Evolutionary conservation across 352 stramenopile genomes (phyloP).

Genomic region (Saprolegnia diclina): DNA sequence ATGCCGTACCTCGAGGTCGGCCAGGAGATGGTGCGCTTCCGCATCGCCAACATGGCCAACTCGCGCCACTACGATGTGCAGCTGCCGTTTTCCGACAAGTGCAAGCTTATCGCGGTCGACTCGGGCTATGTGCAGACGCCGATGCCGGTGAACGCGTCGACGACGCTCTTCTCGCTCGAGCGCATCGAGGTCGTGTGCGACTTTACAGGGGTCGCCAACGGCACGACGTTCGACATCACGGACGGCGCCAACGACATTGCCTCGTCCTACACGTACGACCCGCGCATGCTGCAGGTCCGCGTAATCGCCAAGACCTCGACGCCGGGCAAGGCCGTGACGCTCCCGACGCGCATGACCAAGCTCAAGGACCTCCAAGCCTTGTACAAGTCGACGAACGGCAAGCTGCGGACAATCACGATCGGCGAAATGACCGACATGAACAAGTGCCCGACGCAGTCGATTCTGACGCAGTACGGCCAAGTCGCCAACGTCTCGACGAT

Average conservation of each 20-base stretch:
- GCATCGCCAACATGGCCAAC: slow-evolving; percentile 56
- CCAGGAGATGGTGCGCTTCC: slow-evolving; percentile 50
- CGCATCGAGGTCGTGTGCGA: slow-evolving; percentile 57
- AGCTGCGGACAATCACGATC: slow-evolving; percentile 46
- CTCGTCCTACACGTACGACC: slow-evolving; percentile 39
- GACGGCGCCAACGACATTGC: slow-evolving; percentile 29
- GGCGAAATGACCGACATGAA: slow-evolving; percentile 47
- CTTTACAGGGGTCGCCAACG: slow-evolving; percentile 40
- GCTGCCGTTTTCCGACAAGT: slow-evolving; percentile 54
- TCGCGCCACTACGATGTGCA: slow-evolving; percentile 64
- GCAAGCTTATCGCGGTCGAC: slow-evolving; percentile 53
- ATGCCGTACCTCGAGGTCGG: slow-evolving; percentile 63
- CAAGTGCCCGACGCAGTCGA: slow-evolving; percentile 37
- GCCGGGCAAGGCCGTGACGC: slow-evolving; percentile 32
- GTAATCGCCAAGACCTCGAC: slow-evolving; percentile 34
- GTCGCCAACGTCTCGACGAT: slow-evolving; percentile 51
- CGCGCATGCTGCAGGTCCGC: slow-evolving; percentile 47
- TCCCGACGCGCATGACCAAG: slow-evolving; percentile 39
- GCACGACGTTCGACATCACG: slow-evolving; percentile 41
- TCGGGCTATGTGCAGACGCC: slow-evolving; percentile 49
- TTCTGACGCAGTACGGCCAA: slow-evolving; percentile 47
- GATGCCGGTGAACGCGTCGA: slow-evolving; percentile 33
- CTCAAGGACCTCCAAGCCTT: slow-evolving; percentile 51
- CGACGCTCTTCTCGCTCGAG: slow-evolving; percentile 55
- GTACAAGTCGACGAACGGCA: slow-evolving; percentile 40